Evolutionary conservation across 2,329 filamentous ascomycete genomes (phyloP).

Genomic region (Knufia petricola): DNA sequence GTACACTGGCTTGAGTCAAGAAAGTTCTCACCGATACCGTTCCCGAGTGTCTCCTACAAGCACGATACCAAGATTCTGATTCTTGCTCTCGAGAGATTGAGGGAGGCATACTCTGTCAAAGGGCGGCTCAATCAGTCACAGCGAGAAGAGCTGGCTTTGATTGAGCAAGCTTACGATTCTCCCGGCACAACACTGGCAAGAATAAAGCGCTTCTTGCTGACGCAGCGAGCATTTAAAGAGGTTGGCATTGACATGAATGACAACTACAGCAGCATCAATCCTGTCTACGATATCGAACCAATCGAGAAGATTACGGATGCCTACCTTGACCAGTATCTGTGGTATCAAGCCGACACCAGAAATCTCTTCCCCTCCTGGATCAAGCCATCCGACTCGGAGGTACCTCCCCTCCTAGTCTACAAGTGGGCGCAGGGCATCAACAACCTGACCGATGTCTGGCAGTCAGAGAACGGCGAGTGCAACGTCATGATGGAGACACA

Average conservation of each 20-base stretch:
- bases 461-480: conserved; percentile 85
- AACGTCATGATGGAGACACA: conserved; percentile 99
- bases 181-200: conserved; percentile 90
- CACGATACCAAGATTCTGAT: conserved; percentile 99
- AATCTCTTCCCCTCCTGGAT: conserved; percentile 98
- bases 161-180: conserved; percentile 96
- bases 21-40: conserved; percentile 97
- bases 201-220: conserved; percentile 95
- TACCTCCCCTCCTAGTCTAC: conserved; percentile 86
- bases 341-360: conserved; percentile 97
- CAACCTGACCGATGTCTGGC: conserved; percentile 92
- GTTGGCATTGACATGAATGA: conserved; percentile 99
- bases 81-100: conserved; percentile 79
- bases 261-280: conserved; percentile 98
- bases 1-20: conserved; percentile 98
- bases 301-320: conserved; percentile 99
- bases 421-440: conserved; percentile 99
- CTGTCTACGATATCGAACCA: conserved; percentile 96
- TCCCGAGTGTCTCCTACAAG: conserved; percentile 98
- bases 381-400: conserved; percentile 96
- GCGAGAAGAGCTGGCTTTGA: conserved; percentile 88
- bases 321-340: conserved; percentile 95
- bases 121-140: conserved; percentile 94
- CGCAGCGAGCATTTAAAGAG: conserved; percentile 96
- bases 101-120: conserved; percentile 96